Evolutionary conservation across 2,329 filamentous ascomycete species (phyloP).

Genomic region (Nigrospora sphaerica): DNA sequence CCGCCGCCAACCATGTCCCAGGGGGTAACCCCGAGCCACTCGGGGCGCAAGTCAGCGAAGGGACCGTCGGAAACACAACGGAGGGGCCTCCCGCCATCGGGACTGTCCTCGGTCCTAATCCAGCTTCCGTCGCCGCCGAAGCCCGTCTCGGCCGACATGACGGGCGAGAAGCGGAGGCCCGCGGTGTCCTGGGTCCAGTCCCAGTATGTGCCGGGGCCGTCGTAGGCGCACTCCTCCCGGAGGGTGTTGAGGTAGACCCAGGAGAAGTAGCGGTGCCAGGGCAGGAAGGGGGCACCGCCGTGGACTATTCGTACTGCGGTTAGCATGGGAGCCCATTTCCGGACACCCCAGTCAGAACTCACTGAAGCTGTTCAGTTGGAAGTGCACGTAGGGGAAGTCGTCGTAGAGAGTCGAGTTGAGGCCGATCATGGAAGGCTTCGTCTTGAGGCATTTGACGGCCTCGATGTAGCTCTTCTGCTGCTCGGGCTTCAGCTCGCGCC

Average conservation of each 20-base stretch:
- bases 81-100: not conserved
- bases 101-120: conserved; percentile 4
- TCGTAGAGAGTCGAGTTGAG: conserved; percentile 19
- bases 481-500: conserved; percentile 4
- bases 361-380: conserved; percentile 2
- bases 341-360: not conserved
- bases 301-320: conserved; percentile 13
- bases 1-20: conserved; percentile 5
- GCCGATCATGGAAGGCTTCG: conserved; percentile 15
- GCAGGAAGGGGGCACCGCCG: conserved; percentile 20
- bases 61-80: conserved; percentile 23
- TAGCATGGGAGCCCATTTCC: not conserved
- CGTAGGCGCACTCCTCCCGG: conserved; percentile 15
- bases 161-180: conserved; percentile 13
- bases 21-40: not conserved
- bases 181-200: conserved; percentile 25
- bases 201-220: conserved; percentile 18
- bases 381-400: conserved; percentile 23
- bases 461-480: conserved; percentile 14
- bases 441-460: conserved; percentile 20
- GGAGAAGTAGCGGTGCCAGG: conserved; percentile 27
- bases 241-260: conserved; percentile 22
- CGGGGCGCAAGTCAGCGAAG: conserved; percentile 14
- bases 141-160: conserved; percentile 13
- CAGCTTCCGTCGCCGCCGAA: conserved; percentile 23